These are phyloP conservation scores for Cephaloascus fragrans DNA, from an alignment of 805 yeast genomes.

Conservation along the genomic window DNA sequence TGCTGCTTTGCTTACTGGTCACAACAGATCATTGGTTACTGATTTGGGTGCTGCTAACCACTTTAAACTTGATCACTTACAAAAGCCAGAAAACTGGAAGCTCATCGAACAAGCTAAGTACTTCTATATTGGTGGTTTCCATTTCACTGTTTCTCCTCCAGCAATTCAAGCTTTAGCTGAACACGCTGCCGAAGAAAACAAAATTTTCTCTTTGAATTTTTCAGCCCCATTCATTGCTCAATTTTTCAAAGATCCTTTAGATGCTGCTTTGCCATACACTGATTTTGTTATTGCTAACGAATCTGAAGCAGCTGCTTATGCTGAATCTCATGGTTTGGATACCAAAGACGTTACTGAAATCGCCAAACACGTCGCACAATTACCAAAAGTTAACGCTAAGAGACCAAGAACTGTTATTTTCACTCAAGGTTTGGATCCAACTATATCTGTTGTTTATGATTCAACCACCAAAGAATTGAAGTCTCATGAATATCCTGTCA, in stretches of 20 bases:
- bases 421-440: conserved; percentile 93
- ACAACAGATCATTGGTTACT: conserved; percentile 87
- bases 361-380: conserved; percentile 73
- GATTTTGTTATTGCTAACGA: conserved; percentile 93
- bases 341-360: conserved; percentile 59
- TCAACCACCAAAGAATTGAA: conserved; percentile 33
- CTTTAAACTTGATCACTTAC: conserved; percentile 82
- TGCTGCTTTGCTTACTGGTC: conserved; percentile 88
- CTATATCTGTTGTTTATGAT: conserved; percentile 63
- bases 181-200: conserved; percentile 80
- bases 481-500: conserved; percentile 54
- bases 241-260: conserved; percentile 89
- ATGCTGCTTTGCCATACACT: conserved; percentile 71
- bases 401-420: conserved; percentile 80
- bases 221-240: conserved; percentile 96
- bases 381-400: conserved; percentile 61
- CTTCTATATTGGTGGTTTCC: conserved; percentile 98
- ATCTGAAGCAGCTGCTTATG: conserved; percentile 92
- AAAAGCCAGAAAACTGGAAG: conserved; percentile 84
- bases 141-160: conserved; percentile 93
- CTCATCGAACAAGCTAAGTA: conserved; percentile 70
- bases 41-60: conserved; percentile 98
- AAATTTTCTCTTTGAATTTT: conserved; percentile 74
- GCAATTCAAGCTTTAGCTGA: conserved; percentile 85
- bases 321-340: conserved; percentile 67